phyloP scores from a whole-genome alignment of 306 rosid species.

The apple (Malus domestica) region DNA sequence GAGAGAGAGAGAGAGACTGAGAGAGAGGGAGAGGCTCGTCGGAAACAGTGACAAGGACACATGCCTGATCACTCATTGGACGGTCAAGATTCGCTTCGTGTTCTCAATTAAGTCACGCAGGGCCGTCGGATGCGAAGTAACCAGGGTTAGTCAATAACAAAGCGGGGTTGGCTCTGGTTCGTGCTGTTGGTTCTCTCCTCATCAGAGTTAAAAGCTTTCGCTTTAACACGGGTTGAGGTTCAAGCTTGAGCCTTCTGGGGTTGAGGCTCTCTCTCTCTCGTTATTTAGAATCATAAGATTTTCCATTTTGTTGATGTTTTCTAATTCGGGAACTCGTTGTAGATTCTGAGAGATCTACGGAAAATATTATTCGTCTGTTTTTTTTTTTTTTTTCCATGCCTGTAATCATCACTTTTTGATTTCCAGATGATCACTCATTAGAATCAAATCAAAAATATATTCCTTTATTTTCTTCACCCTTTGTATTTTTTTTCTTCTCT shows the following conservation, averaged over 20 bases:
- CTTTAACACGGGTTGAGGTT: neutral
- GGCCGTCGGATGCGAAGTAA: slow-evolving; percentile 30
- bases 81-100: slow-evolving; percentile 44
- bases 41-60: slow-evolving; percentile 75
- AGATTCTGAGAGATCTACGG: slow-evolving; percentile 44
- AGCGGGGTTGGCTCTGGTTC: neutral
- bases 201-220: neutral
- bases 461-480: neutral
- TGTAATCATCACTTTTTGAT: slow-evolving; percentile 36
- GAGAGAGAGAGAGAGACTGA: too few species aligned
- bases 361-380: neutral
- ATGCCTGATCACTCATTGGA: slow-evolving; percentile 64
- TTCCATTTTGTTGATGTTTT: slow-evolving; percentile 1
- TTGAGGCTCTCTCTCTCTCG: slow-evolving; percentile 5
- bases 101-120: slow-evolving; percentile 11
- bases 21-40: slow-evolving; percentile 25
- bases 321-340: slow-evolving; percentile 12
- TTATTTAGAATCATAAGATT: slow-evolving; percentile 1
- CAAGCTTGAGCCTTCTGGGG: neutral
- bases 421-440: slow-evolving; percentile 16
- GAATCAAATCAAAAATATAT: neutral
- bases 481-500: neutral
- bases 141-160: slow-evolving; percentile 33
- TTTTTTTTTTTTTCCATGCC: neutral
- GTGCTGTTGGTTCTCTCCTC: neutral